These are phyloP conservation scores for Penicillium chermesinum DNA, from an alignment of 495 filamentous ascomycete species.

Conservation along the genomic window DNA sequence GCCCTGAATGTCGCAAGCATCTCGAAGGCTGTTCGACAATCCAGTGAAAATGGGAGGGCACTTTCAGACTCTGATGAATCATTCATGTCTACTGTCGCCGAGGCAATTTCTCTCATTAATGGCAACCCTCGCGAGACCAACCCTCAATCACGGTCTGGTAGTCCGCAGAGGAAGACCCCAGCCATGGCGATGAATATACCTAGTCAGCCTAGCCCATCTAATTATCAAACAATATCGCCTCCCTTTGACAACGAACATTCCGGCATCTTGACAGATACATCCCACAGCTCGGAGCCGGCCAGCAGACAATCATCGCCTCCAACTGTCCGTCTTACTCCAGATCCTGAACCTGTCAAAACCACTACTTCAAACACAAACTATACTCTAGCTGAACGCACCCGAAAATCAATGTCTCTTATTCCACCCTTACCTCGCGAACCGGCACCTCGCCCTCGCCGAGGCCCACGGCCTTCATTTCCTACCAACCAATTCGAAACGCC, in stretches of 20 bases:
- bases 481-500: constrained; percentile 60
- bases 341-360: constrained; percentile 21
- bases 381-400: constrained; percentile 65
- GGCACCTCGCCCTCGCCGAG: constrained; percentile 19
- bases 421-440: constrained; percentile 27
- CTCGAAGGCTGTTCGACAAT: constrained; percentile 34
- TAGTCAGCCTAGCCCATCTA: too few species aligned
- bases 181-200: too few species aligned
- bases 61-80: constrained; percentile 43
- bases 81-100: constrained; percentile 52
- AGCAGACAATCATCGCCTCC: constrained; percentile 7
- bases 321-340: constrained; percentile 16
- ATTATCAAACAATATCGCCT: too few species aligned
- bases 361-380: constrained; percentile 27
- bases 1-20: constrained; percentile 39
- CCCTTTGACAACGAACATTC: too few species aligned
- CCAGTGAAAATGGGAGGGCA: constrained; percentile 28
- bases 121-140: constrained; percentile 34
- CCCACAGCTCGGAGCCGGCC: constrained; percentile 1
- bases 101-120: constrained; percentile 52
- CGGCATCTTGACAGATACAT: background rate
- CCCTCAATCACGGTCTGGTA: background rate
- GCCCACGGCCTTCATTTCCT: constrained; percentile 51
- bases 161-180: background rate
- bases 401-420: constrained; percentile 70